These are phyloP conservation scores for Hanseniaspora meyeri DNA, from an alignment of 805 yeast species.

Conservation along the genomic window DNA sequence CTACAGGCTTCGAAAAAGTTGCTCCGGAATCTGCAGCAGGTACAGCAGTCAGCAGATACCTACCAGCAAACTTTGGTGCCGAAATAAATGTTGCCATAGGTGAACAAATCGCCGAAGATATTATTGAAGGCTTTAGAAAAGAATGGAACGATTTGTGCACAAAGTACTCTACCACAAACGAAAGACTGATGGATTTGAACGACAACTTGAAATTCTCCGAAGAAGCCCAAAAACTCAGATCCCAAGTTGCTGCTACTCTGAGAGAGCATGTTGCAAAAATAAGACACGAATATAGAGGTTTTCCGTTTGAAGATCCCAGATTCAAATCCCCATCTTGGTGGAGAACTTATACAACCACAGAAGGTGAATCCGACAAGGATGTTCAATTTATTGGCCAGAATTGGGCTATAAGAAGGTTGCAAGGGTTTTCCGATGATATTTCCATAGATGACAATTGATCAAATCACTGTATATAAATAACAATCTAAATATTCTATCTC, in stretches of 20 bases:
- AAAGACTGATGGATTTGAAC: constrained; percentile 44
- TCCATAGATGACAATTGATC: constrained; percentile 11
- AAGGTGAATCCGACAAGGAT: constrained; percentile 57
- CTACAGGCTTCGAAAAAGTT: constrained; percentile 75
- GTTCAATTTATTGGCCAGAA: constrained; percentile 64
- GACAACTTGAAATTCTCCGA: constrained; percentile 50
- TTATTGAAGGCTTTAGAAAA: constrained; percentile 47
- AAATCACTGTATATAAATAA: background rate
- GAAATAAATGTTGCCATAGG: constrained; percentile 64
- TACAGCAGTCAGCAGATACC: constrained; percentile 40
- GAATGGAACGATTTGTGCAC: constrained; percentile 58
- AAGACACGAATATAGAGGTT: constrained; percentile 31
- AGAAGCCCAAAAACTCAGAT: constrained; percentile 55
- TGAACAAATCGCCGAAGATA: constrained; percentile 47
- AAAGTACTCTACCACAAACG: constrained; percentile 38
- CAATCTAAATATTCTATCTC: constrained; percentile 14
- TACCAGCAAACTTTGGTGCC: constrained; percentile 55
- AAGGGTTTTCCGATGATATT: constrained; percentile 31
- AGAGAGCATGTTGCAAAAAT: constrained; percentile 47
- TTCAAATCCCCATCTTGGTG: constrained; percentile 63
- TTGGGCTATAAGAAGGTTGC: constrained; percentile 70
- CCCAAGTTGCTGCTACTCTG: constrained; percentile 54
- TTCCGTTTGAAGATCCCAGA: constrained; percentile 53
- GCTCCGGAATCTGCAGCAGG: constrained; percentile 62
- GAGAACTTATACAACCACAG: constrained; percentile 51